These are phyloP conservation scores for Pythium brachiatum DNA, from an alignment of 352 stramenopile species.

Conservation along the genomic window DNA sequence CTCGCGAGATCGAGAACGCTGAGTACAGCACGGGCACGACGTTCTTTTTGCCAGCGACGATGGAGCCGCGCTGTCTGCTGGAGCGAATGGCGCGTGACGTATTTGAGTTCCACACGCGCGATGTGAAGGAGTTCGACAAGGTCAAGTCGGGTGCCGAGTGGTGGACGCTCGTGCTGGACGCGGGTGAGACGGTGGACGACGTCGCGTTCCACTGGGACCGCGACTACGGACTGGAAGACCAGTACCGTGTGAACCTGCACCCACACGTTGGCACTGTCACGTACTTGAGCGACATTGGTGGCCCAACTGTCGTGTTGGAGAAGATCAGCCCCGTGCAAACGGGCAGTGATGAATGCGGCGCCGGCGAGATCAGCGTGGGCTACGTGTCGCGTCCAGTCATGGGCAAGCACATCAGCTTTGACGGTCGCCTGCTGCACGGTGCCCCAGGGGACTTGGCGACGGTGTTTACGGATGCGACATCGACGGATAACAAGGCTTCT, in stretches of 20 bases:
- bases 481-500: constrained; percentile 14
- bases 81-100: constrained; percentile 74
- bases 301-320: constrained; percentile 48
- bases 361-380: constrained; percentile 29
- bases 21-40: constrained; percentile 58
- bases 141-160: constrained; percentile 78
- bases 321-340: constrained; percentile 34
- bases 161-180: constrained; percentile 83
- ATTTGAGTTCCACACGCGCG: constrained; percentile 70
- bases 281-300: constrained; percentile 54
- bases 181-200: constrained; percentile 50
- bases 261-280: constrained; percentile 70
- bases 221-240: constrained; percentile 81
- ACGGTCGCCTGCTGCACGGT: constrained; percentile 60
- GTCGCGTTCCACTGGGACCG: constrained; percentile 91
- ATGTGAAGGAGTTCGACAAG: constrained; percentile 40
- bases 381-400: constrained; percentile 34
- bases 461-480: constrained; percentile 18
- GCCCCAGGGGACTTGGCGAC: constrained; percentile 48
- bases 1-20: constrained; percentile 42
- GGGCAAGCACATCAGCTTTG: constrained; percentile 75
- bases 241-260: constrained; percentile 75
- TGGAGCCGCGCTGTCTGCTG: constrained; percentile 51
- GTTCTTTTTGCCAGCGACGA: constrained; percentile 52
- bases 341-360: constrained; percentile 36